phyloP scores from a whole-genome alignment of 768 basidiomycete species.

The Trametes cingulata region DNA sequence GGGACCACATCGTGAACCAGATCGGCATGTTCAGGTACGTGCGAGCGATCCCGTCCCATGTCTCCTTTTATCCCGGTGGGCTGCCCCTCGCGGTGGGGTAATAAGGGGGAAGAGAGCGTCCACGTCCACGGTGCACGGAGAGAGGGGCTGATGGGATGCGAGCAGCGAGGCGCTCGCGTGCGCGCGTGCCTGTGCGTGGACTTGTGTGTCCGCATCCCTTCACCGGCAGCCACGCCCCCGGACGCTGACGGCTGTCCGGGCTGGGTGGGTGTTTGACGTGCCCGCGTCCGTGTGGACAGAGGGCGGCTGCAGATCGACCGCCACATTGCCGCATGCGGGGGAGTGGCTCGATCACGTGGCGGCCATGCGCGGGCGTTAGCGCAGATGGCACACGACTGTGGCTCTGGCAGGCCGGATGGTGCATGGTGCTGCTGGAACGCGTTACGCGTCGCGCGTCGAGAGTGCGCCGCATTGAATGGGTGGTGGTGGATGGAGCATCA shows the following conservation, averaged over 20 bases:
- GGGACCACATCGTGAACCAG: slow-evolving; percentile 95
- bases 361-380: background rate
- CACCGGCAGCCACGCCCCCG: too few species aligned
- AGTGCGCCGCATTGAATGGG: background rate
- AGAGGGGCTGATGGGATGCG: slow-evolving; percentile 2
- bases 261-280: background rate
- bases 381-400: background rate
- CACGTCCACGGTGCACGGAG: too few species aligned
- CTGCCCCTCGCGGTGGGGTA: background rate
- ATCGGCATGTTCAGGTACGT: slow-evolving; percentile 96
- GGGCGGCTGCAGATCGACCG: background rate
- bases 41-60: too few species aligned
- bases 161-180: background rate
- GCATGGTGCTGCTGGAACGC: background rate
- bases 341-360: slow-evolving; percentile 9
- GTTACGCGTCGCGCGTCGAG: background rate
- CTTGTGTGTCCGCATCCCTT: slow-evolving; percentile 12
- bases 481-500: slow-evolving; percentile 13
- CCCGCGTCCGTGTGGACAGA: background rate
- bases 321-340: background rate
- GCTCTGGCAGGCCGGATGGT: background rate
- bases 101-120: background rate
- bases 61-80: background rate
- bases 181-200: slow-evolving; percentile 16
- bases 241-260: background rate